phyloP scores from a whole-genome alignment of 202 grass and related monocot genomes.

The Panicum virgatum region DNA sequence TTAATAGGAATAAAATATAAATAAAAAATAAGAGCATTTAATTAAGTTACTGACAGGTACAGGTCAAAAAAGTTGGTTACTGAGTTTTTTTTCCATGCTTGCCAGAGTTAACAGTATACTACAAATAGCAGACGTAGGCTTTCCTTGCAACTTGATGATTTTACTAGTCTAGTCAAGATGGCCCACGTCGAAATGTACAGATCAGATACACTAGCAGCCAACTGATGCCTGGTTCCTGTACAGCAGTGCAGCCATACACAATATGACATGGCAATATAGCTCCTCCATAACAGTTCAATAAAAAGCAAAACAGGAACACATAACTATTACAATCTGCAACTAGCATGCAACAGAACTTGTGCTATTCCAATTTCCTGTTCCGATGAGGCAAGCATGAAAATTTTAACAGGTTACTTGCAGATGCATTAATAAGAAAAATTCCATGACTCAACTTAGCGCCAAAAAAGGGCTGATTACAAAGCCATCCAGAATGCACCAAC shows the following conservation, averaged over 20 bases:
- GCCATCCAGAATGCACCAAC: neutral
- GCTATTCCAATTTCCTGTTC: neutral
- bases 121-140: neutral
- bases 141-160: neutral
- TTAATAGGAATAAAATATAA: neutral
- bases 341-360: neutral
- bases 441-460: neutral
- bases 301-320: neutral
- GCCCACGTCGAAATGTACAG: neutral
- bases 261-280: neutral
- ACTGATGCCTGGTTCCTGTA: neutral
- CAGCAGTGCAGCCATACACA: neutral
- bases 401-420: neutral
- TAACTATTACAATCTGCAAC: neutral
- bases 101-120: neutral
- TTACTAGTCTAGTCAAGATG: neutral
- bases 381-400: neutral
- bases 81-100: neutral
- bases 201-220: neutral
- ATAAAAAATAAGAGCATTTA: neutral
- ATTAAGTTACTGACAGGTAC: neutral
- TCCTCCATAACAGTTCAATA: neutral
- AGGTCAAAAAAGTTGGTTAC: conserved; percentile 11
- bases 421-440: neutral
- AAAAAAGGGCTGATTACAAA: neutral